Percentiles rank a stretch among this genome's conserved stretches.
Conservation (phyloP, 305 asterid species). For the Solanum aculeatissimum region DNA sequence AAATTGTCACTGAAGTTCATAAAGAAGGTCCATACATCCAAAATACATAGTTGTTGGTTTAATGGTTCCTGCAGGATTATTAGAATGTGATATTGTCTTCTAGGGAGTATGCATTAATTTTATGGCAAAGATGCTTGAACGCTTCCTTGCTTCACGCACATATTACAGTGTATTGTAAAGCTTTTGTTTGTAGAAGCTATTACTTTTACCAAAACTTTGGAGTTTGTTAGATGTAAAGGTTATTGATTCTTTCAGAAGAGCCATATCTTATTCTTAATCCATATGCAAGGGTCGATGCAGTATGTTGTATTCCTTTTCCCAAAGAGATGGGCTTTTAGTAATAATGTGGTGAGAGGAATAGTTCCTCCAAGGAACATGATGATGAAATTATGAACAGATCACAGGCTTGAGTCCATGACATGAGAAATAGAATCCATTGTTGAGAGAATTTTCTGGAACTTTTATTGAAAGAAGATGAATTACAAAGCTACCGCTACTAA, state of each 20-base stretch:
- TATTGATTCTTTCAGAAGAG: not conserved
- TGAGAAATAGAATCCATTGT: no score
- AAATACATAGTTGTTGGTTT: not conserved
- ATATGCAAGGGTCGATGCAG: not conserved
- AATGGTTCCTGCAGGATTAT: not conserved
- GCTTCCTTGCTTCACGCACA: not conserved
- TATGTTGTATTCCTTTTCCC: not conserved
- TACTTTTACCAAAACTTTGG: not conserved
- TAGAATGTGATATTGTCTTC: not conserved
- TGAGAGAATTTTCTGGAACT: no score
- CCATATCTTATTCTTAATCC: not conserved
- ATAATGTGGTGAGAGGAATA: no score
- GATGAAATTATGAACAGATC: no score
- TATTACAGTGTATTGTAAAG: no score
- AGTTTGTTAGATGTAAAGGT: not conserved
- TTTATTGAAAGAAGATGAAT: no score
- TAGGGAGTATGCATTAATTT: not conserved
- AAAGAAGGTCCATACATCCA: not conserved
- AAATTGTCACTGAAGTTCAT: not conserved
- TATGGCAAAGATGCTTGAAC: not conserved
- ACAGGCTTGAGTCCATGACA: no score
- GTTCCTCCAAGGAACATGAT: no score
- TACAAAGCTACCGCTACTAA: no score
- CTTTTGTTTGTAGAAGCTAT: not conserved
- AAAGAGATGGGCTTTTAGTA: not conserved